A percentile compares a stretch with the other conserved stretches of the same genome.
Evolutionary conservation across 768 basidiomycete genomes (phyloP).

Genomic region (Cantharellus cinnabarinus): DNA sequence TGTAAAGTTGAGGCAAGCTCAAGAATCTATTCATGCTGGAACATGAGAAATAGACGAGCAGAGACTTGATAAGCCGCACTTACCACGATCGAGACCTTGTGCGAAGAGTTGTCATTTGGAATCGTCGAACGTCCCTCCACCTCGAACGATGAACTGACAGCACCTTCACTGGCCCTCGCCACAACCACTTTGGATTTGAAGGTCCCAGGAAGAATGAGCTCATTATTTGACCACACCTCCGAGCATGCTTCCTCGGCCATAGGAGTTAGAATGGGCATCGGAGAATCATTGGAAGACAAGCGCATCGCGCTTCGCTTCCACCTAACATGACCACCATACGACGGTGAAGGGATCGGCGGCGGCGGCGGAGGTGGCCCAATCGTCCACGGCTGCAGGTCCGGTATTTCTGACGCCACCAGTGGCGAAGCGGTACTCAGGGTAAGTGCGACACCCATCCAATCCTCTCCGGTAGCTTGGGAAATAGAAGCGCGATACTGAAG

Average conservation of each 20-base stretch:
- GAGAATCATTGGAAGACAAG: no score
- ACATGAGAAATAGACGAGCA: background rate
- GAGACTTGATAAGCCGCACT: background rate
- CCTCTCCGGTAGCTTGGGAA: slow-evolving; percentile 9
- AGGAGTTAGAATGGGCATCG: background rate
- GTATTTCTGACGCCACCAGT: slow-evolving; percentile 4
- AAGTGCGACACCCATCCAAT: slow-evolving; percentile 9
- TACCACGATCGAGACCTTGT: background rate
- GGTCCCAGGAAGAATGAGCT: background rate
- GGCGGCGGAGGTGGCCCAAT: background rate
- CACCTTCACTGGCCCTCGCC: background rate
- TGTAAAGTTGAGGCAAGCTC: slow-evolving; percentile 6
- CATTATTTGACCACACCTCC: background rate
- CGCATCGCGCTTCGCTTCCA: no score
- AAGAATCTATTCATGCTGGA: background rate
- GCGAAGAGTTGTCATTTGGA: slow-evolving; percentile 2
- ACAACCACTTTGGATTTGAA: background rate
- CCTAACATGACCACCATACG: no score
- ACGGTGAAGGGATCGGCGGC: no score
- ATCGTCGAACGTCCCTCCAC: slow-evolving; percentile 9
- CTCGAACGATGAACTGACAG: slow-evolving; percentile 2
- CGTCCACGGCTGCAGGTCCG: slow-evolving; percentile 6
- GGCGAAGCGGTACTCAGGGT: slow-evolving; percentile 10
- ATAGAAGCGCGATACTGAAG: slow-evolving; percentile 11
- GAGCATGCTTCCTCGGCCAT: background rate